Evolutionary conservation across 805 yeast genomes (phyloP).

Genomic region (Teunomyces lycoperdinae): DNA sequence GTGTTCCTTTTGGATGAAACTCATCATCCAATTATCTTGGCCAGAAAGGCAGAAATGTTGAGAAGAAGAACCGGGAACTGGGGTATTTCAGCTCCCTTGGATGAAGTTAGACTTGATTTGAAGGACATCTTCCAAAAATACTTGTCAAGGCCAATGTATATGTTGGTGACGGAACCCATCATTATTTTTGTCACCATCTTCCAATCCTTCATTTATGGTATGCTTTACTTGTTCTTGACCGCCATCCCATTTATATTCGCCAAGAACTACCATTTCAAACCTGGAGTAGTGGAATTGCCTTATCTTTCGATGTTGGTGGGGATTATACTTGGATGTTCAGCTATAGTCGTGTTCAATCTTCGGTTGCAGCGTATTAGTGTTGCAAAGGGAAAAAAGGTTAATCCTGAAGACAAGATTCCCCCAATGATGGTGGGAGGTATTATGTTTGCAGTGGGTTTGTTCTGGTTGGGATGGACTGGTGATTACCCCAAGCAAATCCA

Average conservation of each 20-base stretch:
- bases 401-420: constrained; percentile 19
- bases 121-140: constrained; percentile 60
- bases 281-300: constrained; percentile 74
- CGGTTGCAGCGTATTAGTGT: too few relatives aligned
- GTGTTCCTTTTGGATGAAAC: too few relatives aligned
- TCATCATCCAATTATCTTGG: too few relatives aligned
- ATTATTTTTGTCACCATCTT: constrained; percentile 65
- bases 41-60: too few relatives aligned
- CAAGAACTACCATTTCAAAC: constrained; percentile 45
- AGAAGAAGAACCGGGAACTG: too few relatives aligned
- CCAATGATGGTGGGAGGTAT: too few relatives aligned
- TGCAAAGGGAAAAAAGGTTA: constrained; percentile 53
- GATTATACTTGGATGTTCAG: constrained; percentile 52
- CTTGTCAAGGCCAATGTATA: constrained; percentile 61
- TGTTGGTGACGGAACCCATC: constrained; percentile 72
- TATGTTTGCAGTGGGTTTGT: too few relatives aligned
- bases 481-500: too few relatives aligned
- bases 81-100: too few relatives aligned
- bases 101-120: constrained; percentile 16
- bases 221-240: constrained; percentile 67
- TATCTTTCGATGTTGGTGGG: constrained; percentile 77
- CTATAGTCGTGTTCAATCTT: constrained; percentile 53
- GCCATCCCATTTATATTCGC: constrained; percentile 70
- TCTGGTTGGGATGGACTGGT: too few relatives aligned
- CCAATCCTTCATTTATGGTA: constrained; percentile 78